Conservation (phyloP, 1,284 basidiomycete genomes). For the Moesziomyces parantarcticus region DNA sequence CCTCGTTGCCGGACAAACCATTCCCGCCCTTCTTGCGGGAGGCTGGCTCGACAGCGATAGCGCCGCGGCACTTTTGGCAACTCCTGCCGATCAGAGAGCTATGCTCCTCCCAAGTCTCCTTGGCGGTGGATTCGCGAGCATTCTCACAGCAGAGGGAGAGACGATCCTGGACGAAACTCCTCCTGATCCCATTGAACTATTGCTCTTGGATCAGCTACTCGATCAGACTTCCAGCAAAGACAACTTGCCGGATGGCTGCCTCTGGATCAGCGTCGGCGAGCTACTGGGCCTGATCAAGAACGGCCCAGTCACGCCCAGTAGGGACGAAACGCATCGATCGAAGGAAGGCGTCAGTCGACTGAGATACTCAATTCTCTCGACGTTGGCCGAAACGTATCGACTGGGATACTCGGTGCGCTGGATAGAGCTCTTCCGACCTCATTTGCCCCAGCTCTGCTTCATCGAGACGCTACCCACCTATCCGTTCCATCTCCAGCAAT, state of each 20-base stretch:
- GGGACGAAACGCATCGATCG: not conserved
- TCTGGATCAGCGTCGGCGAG: constrained; percentile 9
- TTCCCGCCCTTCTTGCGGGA: not conserved
- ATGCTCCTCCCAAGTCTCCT: not conserved
- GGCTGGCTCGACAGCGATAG: constrained; percentile 1
- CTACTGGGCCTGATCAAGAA: constrained; percentile 1
- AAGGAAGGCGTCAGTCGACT: not conserved
- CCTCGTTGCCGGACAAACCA: not conserved
- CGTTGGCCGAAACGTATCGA: constrained; percentile 19
- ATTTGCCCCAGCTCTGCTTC: constrained; percentile 8
- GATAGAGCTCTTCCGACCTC: constrained; percentile 34
- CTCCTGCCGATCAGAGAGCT: not conserved
- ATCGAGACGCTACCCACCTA: constrained; percentile 36
- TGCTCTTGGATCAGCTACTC: not conserved
- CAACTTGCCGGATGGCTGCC: not conserved
- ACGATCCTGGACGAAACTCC: not conserved
- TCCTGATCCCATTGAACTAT: not conserved
- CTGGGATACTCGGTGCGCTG: constrained; percentile 28
- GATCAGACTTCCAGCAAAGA: not conserved
- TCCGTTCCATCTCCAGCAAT: constrained; percentile 33
- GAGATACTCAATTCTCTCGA: constrained; percentile 6
- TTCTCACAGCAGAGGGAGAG: not conserved
- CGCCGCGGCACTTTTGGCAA: not conserved
- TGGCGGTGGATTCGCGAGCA: not conserved
- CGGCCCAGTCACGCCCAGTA: no score